Evolutionary conservation across 2,329 filamentous ascomycete species (phyloP).

Genomic region (Xylogone sp.): DNA sequence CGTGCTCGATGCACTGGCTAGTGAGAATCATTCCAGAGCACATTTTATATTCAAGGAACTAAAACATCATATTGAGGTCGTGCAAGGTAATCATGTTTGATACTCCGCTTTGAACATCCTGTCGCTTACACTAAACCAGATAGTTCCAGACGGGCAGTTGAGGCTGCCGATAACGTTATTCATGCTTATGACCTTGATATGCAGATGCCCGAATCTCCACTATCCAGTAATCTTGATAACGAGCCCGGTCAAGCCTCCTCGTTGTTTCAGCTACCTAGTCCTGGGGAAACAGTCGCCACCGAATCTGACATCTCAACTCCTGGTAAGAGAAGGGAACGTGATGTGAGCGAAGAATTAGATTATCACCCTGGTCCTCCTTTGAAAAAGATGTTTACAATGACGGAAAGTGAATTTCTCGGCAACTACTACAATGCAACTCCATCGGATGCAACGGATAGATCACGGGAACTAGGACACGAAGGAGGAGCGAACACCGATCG

Average conservation of each 20-base stretch:
- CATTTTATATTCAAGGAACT: conserved; percentile 56
- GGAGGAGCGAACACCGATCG: neutral
- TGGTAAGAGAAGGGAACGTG: conserved; percentile 15
- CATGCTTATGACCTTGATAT: conserved; percentile 74
- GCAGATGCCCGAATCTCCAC: conserved; percentile 64
- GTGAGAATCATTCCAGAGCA: conserved; percentile 44
- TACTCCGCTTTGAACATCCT: neutral
- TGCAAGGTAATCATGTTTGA: conserved; percentile 52
- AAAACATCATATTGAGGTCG: conserved; percentile 66
- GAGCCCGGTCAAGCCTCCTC: conserved; percentile 3
- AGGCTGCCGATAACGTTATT: conserved; percentile 72
- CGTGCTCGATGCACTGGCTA: conserved; percentile 60
- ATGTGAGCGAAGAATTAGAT: conserved; percentile 14
- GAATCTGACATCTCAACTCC: conserved; percentile 1
- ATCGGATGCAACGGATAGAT: neutral
- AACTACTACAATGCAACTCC: conserved; percentile 7
- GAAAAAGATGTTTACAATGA: conserved; percentile 22
- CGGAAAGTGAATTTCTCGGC: conserved; percentile 14
- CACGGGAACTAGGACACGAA: neutral
- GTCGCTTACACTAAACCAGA: conserved; percentile 37
- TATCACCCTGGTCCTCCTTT: conserved; percentile 18
- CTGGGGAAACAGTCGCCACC: conserved; percentile 3
- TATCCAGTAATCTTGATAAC: conserved; percentile 15
- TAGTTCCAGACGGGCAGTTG: conserved; percentile 66
- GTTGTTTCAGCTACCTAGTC: neutral